Evolutionary conservation across 2,329 filamentous ascomycete genomes (phyloP).

Genomic region (Seiridium cupressi): DNA sequence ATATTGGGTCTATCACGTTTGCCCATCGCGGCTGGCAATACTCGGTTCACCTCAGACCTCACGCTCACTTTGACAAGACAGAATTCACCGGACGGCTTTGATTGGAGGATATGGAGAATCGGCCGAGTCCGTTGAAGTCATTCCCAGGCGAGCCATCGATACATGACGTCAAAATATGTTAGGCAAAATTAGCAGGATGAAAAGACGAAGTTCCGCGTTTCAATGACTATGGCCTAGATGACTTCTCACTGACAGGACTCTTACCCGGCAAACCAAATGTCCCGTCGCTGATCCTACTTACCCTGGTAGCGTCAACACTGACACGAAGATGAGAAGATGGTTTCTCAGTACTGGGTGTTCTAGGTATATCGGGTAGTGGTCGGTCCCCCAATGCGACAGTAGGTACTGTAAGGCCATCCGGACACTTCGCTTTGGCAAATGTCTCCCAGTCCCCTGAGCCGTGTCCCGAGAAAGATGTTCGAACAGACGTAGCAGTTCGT

Average conservation of each 20-base stretch:
- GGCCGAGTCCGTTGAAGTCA: too few relatives aligned
- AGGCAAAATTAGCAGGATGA: too few relatives aligned
- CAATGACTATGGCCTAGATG: too few relatives aligned
- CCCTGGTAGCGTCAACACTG: not conserved
- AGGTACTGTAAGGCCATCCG: constrained; percentile 7
- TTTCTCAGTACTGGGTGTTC: not conserved
- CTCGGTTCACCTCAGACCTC: too few relatives aligned
- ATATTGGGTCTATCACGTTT: not conserved
- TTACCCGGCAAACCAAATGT: constrained; percentile 8
- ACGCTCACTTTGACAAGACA: too few relatives aligned
- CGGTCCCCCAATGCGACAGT: not conserved
- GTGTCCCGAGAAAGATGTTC: not conserved
- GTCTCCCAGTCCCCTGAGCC: constrained; percentile 9
- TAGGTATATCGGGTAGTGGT: constrained; percentile 1
- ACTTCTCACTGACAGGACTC: not conserved
- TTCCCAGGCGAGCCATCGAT: too few relatives aligned
- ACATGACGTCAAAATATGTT: too few relatives aligned
- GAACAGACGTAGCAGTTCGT: not conserved
- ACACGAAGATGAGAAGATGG: not conserved
- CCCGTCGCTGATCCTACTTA: constrained; percentile 7
- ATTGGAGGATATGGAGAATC: too few relatives aligned
- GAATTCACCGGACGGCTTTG: too few relatives aligned
- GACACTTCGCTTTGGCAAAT: constrained; percentile 5
- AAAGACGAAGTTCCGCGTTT: too few relatives aligned
- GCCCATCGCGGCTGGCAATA: too few relatives aligned